Conservation (phyloP, 345 rosid species). For the Citrus glauca region DNA sequence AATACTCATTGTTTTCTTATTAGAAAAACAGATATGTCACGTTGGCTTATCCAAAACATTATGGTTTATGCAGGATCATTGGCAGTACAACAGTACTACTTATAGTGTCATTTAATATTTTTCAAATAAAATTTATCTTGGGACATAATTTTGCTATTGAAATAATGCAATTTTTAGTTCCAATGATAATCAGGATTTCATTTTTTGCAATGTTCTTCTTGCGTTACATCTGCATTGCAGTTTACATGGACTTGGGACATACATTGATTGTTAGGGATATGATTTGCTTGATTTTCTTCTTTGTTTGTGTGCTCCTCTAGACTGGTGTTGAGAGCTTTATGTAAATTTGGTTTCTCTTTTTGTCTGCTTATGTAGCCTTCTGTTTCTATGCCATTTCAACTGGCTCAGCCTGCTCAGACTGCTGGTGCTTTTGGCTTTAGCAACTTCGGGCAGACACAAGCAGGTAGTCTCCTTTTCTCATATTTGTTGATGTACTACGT, state of each 20-base stretch:
- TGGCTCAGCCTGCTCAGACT: constrained; percentile 51
- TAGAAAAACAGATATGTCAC: too few species aligned
- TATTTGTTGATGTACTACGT: background rate
- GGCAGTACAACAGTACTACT: background rate
- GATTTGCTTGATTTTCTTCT: background rate
- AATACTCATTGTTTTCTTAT: too few species aligned
- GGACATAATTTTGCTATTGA: background rate
- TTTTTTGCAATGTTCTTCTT: background rate
- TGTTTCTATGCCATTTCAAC: constrained; percentile 41
- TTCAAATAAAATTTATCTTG: background rate
- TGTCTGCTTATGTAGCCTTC: constrained; percentile 36
- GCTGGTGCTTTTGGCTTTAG: constrained; percentile 39
- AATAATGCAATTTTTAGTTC: background rate
- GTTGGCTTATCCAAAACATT: background rate
- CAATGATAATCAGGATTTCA: background rate
- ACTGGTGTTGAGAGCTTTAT: background rate
- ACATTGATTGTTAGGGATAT: background rate
- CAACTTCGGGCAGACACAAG: constrained; percentile 54
- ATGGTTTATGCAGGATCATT: background rate
- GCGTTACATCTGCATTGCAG: background rate
- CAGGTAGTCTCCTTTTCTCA: constrained; percentile 35
- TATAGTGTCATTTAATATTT: background rate
- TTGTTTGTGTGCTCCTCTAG: background rate
- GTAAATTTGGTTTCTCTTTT: constrained; percentile 2
- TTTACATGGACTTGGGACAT: background rate